phyloP scores from a whole-genome alignment of 2,329 filamentous ascomycete genomes.

The Xylariales sp. region DNA sequence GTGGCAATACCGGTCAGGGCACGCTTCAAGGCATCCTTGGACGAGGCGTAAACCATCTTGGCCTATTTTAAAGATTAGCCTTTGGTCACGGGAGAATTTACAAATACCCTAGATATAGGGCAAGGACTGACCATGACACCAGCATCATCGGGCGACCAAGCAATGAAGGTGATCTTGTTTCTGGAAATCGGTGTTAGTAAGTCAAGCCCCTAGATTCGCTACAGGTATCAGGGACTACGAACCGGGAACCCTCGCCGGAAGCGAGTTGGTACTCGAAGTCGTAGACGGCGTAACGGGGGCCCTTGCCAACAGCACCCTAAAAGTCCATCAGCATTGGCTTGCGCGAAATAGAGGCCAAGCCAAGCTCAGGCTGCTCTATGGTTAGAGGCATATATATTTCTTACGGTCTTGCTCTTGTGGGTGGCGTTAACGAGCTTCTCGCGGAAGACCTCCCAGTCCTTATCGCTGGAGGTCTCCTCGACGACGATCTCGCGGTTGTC shows the following conservation, averaged over 20 bases:
- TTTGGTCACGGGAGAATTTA: no score
- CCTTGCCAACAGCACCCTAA: slow-evolving; percentile 57
- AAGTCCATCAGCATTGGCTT: slow-evolving; percentile 17
- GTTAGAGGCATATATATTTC: slow-evolving; percentile 17
- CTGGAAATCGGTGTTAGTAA: slow-evolving; percentile 33
- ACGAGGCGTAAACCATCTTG: slow-evolving; percentile 89
- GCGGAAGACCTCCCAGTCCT: slow-evolving; percentile 70
- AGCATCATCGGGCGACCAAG: slow-evolving; percentile 80
- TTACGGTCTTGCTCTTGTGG: slow-evolving; percentile 65
- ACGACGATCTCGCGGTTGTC: slow-evolving; percentile 79
- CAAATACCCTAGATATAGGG: no score
- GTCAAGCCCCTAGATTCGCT: no score
- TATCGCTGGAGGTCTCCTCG: slow-evolving; percentile 64
- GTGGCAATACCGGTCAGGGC: slow-evolving; percentile 68
- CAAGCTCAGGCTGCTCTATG: neutral
- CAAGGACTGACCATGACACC: slow-evolving; percentile 61
- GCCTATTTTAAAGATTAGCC: no score
- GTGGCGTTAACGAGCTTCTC: slow-evolving; percentile 71
- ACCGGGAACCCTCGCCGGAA: slow-evolving; percentile 69
- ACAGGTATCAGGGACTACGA: no score
- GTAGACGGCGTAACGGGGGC: slow-evolving; percentile 79
- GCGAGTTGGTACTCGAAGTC: slow-evolving; percentile 75
- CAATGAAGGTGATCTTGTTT: slow-evolving; percentile 76
- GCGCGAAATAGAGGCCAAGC: slow-evolving; percentile 29
- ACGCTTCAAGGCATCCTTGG: slow-evolving; percentile 82